Evolutionary conservation across 225 moss, liverwort and hornwort species (phyloP).

Genomic region (Pseudisothecium myosuroides): DNA sequence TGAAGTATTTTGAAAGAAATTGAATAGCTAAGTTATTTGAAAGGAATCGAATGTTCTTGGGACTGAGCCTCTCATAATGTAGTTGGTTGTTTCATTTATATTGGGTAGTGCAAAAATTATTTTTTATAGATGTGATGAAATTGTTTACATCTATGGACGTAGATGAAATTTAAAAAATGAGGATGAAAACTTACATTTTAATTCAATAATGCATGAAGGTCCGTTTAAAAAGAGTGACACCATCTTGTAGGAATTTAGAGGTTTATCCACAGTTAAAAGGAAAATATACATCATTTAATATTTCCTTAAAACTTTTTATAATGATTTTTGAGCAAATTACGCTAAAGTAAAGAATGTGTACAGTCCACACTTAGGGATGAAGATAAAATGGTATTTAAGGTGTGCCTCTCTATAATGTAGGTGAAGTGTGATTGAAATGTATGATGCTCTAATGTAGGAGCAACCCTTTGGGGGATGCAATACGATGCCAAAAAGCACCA

Average conservation of each 20-base stretch:
- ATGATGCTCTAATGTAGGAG: not conserved
- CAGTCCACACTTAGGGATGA: not conserved
- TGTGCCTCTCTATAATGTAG: not conserved
- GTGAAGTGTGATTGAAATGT: not conserved
- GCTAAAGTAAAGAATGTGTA: not conserved
- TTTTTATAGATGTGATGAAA: not conserved
- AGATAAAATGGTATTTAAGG: not conserved
- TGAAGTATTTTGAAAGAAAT: not conserved
- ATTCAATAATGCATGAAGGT: not conserved
- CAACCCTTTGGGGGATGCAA: not conserved
- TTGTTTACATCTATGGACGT: not conserved
- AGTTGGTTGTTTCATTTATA: not conserved
- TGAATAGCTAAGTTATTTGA: not conserved
- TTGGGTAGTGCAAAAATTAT: accelerated
- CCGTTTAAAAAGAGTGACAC: not conserved
- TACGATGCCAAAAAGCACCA: not conserved
- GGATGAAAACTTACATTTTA: not conserved
- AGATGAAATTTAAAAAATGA: not conserved
- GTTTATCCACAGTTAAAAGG: accelerated
- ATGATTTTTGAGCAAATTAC: not conserved
- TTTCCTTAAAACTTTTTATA: not conserved
- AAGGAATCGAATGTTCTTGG: not conserved
- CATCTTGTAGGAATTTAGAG: too few relatives aligned
- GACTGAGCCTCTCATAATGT: not conserved
- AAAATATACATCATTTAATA: accelerated